Evolutionary conservation across 768 basidiomycete species (phyloP).

Genomic region (Obba rivulosa): DNA sequence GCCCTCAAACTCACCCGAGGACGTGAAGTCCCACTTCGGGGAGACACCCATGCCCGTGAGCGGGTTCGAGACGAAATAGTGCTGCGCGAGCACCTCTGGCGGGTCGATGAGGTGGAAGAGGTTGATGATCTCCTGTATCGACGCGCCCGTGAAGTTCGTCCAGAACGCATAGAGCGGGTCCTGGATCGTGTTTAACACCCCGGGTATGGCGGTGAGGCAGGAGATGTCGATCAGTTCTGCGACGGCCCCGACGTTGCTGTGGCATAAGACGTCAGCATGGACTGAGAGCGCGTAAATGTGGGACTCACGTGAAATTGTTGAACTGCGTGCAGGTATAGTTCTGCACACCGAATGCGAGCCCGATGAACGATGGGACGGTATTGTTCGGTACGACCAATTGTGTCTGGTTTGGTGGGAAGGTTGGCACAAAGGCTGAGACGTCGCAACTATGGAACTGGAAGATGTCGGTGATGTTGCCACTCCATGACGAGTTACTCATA

Average conservation of each 20-base stretch:
- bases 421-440: conserved; percentile 16
- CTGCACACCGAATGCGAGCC: conserved; percentile 44
- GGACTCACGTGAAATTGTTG: conserved; percentile 39
- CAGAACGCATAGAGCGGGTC: conserved; percentile 11
- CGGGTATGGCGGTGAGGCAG: conserved; percentile 14
- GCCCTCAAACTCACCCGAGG: conserved; percentile 14
- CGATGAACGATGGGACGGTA: conserved; percentile 33
- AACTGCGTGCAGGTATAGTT: conserved; percentile 46
- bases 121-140: conserved; percentile 19
- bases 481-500: too few species aligned
- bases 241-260: conserved; percentile 39
- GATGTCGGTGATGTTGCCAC: too few species aligned
- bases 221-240: conserved; percentile 29
- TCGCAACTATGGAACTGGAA: conserved; percentile 13
- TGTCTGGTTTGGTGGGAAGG: conserved; percentile 26
- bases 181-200: conserved; percentile 8
- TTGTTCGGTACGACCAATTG: conserved; percentile 31
- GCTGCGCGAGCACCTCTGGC: conserved; percentile 25
- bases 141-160: conserved; percentile 5
- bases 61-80: conserved; percentile 33
- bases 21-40: conserved; percentile 31
- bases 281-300: too few species aligned
- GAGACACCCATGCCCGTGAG: conserved; percentile 21
- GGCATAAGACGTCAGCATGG: too few species aligned
- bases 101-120: conserved; percentile 14